Base-by-base conservation (phyloP, 2,329 filamentous ascomycete species). In the Colletotrichum plurivorum region DNA sequence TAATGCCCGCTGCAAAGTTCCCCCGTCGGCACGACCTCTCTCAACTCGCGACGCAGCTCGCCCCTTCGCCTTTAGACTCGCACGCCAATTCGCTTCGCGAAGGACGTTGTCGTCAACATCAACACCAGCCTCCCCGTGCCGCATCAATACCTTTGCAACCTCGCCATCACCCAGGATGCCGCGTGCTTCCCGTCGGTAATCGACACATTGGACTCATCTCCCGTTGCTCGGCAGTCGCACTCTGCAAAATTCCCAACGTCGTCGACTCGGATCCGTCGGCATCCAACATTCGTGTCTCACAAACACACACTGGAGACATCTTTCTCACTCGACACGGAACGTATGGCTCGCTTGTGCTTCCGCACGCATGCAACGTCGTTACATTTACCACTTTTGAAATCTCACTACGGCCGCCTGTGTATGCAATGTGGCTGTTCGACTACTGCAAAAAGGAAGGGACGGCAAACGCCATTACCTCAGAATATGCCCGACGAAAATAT, bases 381-480 rank as follows among this genome's bases (percentile, higher is more conserved):
- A 27, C 55, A 61, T 69, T 51, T 69, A 61, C 49, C 22, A n/a
- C 16, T 43, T 53, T 51, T 22, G n/a, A 61, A 48, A 52, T 36
- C 57, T 56, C 63, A 55, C 66, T 60, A 56, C 31, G 51, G 45
- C 51, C 62, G 49, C 62, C 49, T 41, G 22, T 49, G 43, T 27
- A 61, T 48, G 55, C 53, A 48, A 67, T 45, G 31, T 36, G 48
- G 49, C 55, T 45, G 43, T 25, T 59, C 43, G 9, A 55, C 27
- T 22, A 16, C 49, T 46, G 20, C n/a, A 41, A 68, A 63, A 68
- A 67, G 22, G 66, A 70, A 66, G 31, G 67, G 67, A 71, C 61
- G 69, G 67, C 69, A 66, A 66, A 36, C 56, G 67, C 69, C 69
- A 70, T 60, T 70, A 71, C 67, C 56, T 43, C 53, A 36, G 20